A percentile compares a stretch with the other conserved stretches of the same genome.
Conservation (phyloP, 179 eudicot genomes). For the Gypsophila paniculata region DNA sequence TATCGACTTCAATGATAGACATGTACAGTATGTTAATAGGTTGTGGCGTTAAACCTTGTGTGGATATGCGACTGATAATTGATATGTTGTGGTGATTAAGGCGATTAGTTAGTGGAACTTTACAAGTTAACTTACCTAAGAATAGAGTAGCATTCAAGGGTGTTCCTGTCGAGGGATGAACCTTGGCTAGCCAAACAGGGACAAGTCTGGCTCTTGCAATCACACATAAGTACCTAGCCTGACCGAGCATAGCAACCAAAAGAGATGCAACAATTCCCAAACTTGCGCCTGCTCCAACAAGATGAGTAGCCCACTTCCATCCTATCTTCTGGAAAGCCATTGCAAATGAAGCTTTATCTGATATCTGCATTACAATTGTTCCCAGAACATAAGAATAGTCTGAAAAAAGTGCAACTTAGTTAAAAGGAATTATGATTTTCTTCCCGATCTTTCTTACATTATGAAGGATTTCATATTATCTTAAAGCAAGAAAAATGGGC, state of each 20-base stretch:
- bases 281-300: conserved; percentile 80
- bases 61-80: too few species aligned
- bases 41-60: too few species aligned
- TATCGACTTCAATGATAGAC: too few species aligned
- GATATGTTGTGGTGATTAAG: too few species aligned
- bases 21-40: too few species aligned
- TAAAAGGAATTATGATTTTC: background rate
- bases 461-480: background rate
- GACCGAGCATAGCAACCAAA: conserved; percentile 87
- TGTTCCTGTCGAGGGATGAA: conserved; percentile 81
- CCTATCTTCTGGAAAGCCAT: conserved; percentile 66
- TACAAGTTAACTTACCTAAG: conserved; percentile 42
- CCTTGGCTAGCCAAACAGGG: conserved; percentile 86
- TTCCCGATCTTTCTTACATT: background rate
- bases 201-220: conserved; percentile 77
- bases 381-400: background rate
- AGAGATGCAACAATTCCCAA: conserved; percentile 77
- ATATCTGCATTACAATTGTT: conserved; percentile 35
- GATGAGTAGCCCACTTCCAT: conserved; percentile 82
- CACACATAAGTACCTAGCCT: conserved; percentile 81
- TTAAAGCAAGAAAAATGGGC: background rate
- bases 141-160: conserved; percentile 78
- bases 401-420: conserved; percentile 5
- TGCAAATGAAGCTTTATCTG: conserved; percentile 63
- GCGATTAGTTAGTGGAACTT: background rate